Evolutionary conservation across 208 protist genomes (phyloP), one percentile per base, ranked within the genome.

Genomic region (Crithidia bombi): DNA sequence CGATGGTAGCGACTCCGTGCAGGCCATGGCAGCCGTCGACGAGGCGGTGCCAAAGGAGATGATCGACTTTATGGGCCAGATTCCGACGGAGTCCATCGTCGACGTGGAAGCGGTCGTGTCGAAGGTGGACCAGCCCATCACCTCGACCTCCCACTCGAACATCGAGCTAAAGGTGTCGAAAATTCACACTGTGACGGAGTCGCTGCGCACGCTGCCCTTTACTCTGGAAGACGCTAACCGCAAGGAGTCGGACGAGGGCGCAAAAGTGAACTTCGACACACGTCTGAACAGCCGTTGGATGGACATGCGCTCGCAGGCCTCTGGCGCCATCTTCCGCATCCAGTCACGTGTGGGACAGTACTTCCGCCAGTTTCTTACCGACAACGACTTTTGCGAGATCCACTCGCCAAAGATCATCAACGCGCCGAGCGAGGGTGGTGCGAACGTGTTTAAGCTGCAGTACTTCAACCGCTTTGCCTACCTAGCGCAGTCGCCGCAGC

Each of bases 371-470:
- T 99, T 92, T 74, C 85, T 99, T 11, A 69, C 93, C 62, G 66
- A 81, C 33, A 78, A 90, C 69, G 90, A 95, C 56, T 99, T 99
- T 81, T 88, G 90, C 11, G 98, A 99, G 79, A 99, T 99, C 67
- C 98, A 99, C 89, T 95, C 98, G 5, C 99, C 99, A 23, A 99
- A 99, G 85, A 96, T 99, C 63, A 99, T 99, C 82, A 89, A 84
- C 52, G 86, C 93, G 17, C 91, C 98, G 14, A 97, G 89, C 74
- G 98, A 99, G 90, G 98, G 99, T 15, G 93, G 94, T 50, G 89
- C 93, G 12, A 94, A 95, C 54, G 93, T 98, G 54, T 98, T 98
- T 81, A 96, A 98, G 83, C 74, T 98, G n/a, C 68, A 87, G 59
- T 98, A 98, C 87, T 98, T 98, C 66, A 84, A 89, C 63, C 74